A percentile compares a stretch with the other conserved stretches of the same genome.
Conservation (phyloP, 495 filamentous ascomycete genomes). For the Aspergillus panamensis region DNA sequence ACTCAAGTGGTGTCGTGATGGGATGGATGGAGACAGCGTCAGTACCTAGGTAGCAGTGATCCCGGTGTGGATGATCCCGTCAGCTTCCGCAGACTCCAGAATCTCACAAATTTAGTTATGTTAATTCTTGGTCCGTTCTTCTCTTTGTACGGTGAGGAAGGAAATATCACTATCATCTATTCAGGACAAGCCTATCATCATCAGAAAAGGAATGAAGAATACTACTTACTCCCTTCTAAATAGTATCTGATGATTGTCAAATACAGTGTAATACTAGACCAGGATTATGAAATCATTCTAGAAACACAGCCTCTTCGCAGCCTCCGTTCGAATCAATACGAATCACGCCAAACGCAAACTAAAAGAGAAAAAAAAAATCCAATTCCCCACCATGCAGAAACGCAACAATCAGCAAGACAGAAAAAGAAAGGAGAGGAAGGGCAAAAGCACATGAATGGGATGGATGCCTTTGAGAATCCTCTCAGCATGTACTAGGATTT, state of each 20-base stretch:
- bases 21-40: not conserved
- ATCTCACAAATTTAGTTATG: not conserved
- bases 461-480: not conserved
- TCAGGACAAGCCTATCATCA: not conserved
- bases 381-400: not conserved
- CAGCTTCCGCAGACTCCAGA: slow-evolving; percentile 1
- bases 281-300: not conserved
- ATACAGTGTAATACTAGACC: too few species aligned
- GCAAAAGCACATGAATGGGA: slow-evolving; percentile 9
- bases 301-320: not conserved
- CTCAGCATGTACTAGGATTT: too few species aligned
- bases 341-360: not conserved
- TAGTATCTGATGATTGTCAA: too few species aligned
- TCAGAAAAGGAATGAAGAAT: too few species aligned
- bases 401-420: slow-evolving; percentile 16
- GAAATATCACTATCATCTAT: not conserved
- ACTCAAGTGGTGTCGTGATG: not conserved
- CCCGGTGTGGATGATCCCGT: not conserved
- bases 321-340: not conserved
- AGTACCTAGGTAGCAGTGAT: not conserved
- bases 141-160: not conserved
- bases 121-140: not conserved
- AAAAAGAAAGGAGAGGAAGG: slow-evolving; percentile 14
- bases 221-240: too few species aligned
- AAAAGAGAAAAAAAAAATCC: slow-evolving; percentile 15